Base-by-base conservation (phyloP, 495 filamentous ascomycete genomes). In the Neurospora sp. region DNA sequence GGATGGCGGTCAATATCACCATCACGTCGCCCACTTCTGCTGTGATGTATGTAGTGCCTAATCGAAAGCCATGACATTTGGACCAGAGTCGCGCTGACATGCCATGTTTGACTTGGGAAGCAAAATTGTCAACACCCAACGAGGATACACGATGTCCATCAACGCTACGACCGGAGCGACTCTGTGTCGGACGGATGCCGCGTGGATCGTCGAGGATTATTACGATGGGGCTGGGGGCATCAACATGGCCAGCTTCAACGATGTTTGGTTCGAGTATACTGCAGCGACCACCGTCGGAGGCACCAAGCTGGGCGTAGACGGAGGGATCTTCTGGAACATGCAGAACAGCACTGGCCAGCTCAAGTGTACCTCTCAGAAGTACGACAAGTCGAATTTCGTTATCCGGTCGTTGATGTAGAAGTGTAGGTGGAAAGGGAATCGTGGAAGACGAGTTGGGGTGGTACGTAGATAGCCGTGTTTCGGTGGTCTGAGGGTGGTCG, bases 1-100 rank as follows among this genome's bases (percentile, higher is more conserved):
- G 83, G 70, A 85, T 90, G 71, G 83, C 81, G 18, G 83, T 88
- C 18, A 85, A 81, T 35, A 83, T 91, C 41, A 78, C 82, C 35
- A 77, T 86, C 1, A 78, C 72, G 27, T 83, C 81, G 38, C 77
- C 81, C 14, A 86, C 81, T 39, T 71, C 78, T 18, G 89, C 84
- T 20, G 79, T 81, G 5, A 81, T 86, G 78, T 80, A 72, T 72
- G 79, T 76, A 10, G 44, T 65, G 31, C 16, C 20, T 42, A 38
- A 12, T 22, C 20, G 4, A 53, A n/a, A 53, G 46, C 46, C 46
- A 53, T 61, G 53, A 31, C 22, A 16, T 31, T 16, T 61, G 8
- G 53, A 27, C 12, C 22, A 14, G 12, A 37, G 12, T 18, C 65
- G 42, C 39, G 37, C 12, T 3, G 39, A 39, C 20, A 27, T 12